Base-by-base conservation (phyloP, 257 asterid genomes). In the Capsicum pubescens region DNA sequence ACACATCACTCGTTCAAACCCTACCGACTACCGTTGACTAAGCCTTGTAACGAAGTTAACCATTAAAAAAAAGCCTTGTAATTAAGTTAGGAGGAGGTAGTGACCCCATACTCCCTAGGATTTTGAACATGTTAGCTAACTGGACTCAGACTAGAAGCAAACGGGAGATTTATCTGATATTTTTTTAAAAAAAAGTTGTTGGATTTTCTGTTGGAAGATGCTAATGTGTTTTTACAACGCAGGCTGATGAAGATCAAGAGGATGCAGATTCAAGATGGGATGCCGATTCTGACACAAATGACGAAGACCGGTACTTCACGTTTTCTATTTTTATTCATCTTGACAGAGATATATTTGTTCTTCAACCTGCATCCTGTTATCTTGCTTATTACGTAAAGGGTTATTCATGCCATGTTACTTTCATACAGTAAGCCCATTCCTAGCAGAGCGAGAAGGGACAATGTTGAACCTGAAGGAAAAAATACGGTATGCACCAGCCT, bases 401-500 rank as follows among this genome's bases (percentile, higher is more conserved):
- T 52, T 32, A 12, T 67, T 82, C 42, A 17, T 79, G 12, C 58
- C n/a, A 6, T 52, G 74, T 82, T 84, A 14, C 44, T 13, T 74
- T 68, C 55, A 21, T 72, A 79, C 85, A 84, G 89, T 70, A 84
- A 84, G 48, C 87, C 84, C 50, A 52, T 85, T 77, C 39, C 87
- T 60, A 57, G 84, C 60, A 86, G 88, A 86, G 90, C 86, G 68
- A 94, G 91, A 90, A 94, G 88, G 39, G 98, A 93, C 83, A 84
- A 91, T 61, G 77, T 86, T 61, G 98, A 93, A 84, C 89, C 97
- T 69, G 98, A 91, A 88, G 88, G 91, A 74, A 93, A 89, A 86
- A 90, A 87, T 83, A 67, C 58, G 98, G 98, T 95, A 93, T 79
- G 56, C 35, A 17, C 74, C 82, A 19, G 59, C 85, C 83, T 78